Percentiles rank a stretch among this genome's conserved stretches.
These are phyloP conservation scores for Candida labiduridarum DNA, from an alignment of 1,139 yeast genomes.

Conservation along the genomic window DNA sequence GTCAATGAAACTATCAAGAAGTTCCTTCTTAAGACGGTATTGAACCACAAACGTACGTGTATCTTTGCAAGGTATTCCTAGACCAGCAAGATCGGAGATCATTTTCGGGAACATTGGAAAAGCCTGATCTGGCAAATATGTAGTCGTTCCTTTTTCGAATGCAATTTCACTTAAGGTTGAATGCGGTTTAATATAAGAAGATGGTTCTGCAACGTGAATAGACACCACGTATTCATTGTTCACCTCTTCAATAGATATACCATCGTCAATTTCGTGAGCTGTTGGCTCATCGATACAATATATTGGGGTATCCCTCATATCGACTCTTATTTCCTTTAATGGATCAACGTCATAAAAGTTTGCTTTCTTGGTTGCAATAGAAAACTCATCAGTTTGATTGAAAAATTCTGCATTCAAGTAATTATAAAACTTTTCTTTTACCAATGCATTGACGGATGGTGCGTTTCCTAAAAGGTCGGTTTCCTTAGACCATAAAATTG, in stretches of 20 bases:
- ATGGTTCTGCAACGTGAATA: constrained; percentile 88
- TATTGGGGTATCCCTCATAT: constrained; percentile 50
- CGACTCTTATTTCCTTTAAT: constrained; percentile 30
- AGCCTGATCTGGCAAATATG: constrained; percentile 70
- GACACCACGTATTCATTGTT: constrained; percentile 47
- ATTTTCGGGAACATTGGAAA: constrained; percentile 71
- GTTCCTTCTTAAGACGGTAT: constrained; percentile 28
- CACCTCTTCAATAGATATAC: constrained; percentile 60
- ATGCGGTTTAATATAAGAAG: constrained; percentile 56
- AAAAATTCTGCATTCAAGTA: constrained; percentile 22
- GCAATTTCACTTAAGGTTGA: constrained; percentile 62
- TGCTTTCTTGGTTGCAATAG: background rate
- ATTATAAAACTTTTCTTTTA: constrained; percentile 46
- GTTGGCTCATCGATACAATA: constrained; percentile 82
- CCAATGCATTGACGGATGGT: constrained; percentile 38
- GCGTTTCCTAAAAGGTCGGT: constrained; percentile 43
- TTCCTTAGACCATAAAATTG: constrained; percentile 48
- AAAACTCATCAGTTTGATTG: constrained; percentile 1
- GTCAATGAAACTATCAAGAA: constrained; percentile 27
- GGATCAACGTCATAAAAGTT: constrained; percentile 42
- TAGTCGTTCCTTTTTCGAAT: constrained; percentile 61
- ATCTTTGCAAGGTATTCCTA: constrained; percentile 49
- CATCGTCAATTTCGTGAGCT: constrained; percentile 95
- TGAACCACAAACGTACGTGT: constrained; percentile 45
- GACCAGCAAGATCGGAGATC: constrained; percentile 55